Conservation (phyloP, 108 stramenopile species). For the Craspedostauros australis region DNA sequence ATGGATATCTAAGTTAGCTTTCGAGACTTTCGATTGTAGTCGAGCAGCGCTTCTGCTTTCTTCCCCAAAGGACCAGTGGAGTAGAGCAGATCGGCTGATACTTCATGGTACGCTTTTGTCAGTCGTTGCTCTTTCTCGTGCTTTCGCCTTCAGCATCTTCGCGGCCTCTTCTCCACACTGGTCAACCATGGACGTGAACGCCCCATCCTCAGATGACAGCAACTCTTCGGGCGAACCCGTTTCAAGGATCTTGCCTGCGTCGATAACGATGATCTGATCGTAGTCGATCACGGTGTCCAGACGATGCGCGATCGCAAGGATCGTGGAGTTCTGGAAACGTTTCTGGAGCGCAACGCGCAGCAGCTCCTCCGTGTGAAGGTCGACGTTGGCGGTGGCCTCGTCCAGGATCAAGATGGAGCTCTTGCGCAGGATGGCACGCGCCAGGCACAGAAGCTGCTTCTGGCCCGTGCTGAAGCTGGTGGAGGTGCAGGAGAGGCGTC, state of each 20-base stretch:
- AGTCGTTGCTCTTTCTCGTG: too few species aligned
- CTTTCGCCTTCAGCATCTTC: too few species aligned
- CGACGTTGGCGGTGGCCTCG: slow-evolving; percentile 80
- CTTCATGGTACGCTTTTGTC: too few species aligned
- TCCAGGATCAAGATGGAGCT: slow-evolving; percentile 65
- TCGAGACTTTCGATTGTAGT: too few species aligned
- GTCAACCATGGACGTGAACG: slow-evolving; percentile 49
- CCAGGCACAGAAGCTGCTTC: slow-evolving; percentile 82
- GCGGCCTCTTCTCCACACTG: too few species aligned
- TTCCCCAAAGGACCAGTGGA: too few species aligned
- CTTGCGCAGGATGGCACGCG: slow-evolving; percentile 68
- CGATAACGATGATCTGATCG: slow-evolving; percentile 78
- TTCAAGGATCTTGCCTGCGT: slow-evolving; percentile 68
- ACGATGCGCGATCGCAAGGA: slow-evolving; percentile 84
- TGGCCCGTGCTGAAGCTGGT: slow-evolving; percentile 75
- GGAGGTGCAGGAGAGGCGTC: slow-evolving; percentile 63
- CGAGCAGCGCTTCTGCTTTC: too few species aligned
- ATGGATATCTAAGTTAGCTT: too few species aligned
- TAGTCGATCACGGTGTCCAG: slow-evolving; percentile 78
- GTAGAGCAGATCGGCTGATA: too few species aligned
- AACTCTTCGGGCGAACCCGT: slow-evolving; percentile 69
- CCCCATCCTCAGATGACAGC: slow-evolving; percentile 1
- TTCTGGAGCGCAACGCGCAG: slow-evolving; percentile 61
- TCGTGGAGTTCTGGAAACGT: slow-evolving; percentile 57
- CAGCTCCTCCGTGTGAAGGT: slow-evolving; percentile 57